phyloP scores from a whole-genome alignment of 2,329 filamentous ascomycete genomes.

The Stagonosporopsis tanaceti region DNA sequence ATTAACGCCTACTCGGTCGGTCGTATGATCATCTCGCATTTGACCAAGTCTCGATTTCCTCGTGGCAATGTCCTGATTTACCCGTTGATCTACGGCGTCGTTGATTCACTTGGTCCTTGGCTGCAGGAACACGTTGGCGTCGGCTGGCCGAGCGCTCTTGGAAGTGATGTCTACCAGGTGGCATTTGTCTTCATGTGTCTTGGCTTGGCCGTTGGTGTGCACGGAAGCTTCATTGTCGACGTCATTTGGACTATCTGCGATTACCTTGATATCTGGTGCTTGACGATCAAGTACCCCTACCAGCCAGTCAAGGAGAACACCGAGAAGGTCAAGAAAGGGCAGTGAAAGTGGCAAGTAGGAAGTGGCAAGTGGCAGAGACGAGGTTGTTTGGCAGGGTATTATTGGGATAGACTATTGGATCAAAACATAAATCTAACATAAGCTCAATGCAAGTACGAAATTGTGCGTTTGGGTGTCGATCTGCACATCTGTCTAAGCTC shows the following conservation, averaged over 20 bases:
- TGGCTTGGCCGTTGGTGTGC: conserved; percentile 85
- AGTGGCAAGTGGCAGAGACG: background rate
- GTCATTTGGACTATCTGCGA: conserved; percentile 98
- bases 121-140: conserved; percentile 60
- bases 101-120: conserved; percentile 80
- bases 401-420: background rate
- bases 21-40: conserved; percentile 92
- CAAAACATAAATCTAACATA: background rate
- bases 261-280: conserved; percentile 96
- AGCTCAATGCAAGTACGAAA: background rate
- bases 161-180: conserved; percentile 81
- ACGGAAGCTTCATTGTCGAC: conserved; percentile 96
- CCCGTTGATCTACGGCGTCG: conserved; percentile 78
- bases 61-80: conserved; percentile 86
- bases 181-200: conserved; percentile 90
- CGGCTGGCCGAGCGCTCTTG: conserved; percentile 52
- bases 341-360: conserved; percentile 18
- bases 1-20: conserved; percentile 96
- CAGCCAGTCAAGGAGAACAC: conserved; percentile 50
- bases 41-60: conserved; percentile 87
- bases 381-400: background rate
- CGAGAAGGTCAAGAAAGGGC: conserved; percentile 36
- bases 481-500: too few species aligned
- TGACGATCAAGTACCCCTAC: conserved; percentile 90
- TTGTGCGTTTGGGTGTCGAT: too few species aligned